Percentiles rank a stretch among this genome's conserved stretches.
phyloP scores from a whole-genome alignment of 2,329 filamentous ascomycete genomes.

The Paramyrothecium sp. region DNA sequence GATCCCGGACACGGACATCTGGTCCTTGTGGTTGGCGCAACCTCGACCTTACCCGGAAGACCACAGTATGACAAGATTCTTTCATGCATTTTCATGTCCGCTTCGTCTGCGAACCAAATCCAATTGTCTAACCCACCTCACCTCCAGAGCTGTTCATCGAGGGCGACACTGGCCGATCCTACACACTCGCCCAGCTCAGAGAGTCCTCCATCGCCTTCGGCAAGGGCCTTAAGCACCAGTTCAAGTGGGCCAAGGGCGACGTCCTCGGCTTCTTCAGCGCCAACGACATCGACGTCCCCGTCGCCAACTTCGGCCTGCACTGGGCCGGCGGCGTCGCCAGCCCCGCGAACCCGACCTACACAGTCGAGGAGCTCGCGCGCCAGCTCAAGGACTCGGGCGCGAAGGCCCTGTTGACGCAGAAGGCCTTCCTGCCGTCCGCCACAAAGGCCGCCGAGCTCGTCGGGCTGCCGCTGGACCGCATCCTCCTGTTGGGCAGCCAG shows the following conservation, averaged over 20 bases:
- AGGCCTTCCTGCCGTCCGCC: constrained; percentile 62
- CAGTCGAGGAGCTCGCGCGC: constrained; percentile 76
- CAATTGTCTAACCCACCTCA: too few relatives aligned
- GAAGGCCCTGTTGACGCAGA: constrained; percentile 73
- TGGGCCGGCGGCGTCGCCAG: constrained; percentile 82
- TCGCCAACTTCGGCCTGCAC: constrained; percentile 72
- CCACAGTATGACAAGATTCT: constrained; percentile 57
- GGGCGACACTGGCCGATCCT: constrained; percentile 62
- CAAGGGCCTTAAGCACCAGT: constrained; percentile 70
- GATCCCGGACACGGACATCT: constrained; percentile 75
- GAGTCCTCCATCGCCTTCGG: constrained; percentile 72
- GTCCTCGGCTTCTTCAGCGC: constrained; percentile 81
- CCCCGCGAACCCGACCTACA: constrained; percentile 89
- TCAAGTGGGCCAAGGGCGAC: constrained; percentile 80
- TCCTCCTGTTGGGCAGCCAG: constrained; percentile 74
- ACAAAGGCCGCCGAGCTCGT: constrained; percentile 65
- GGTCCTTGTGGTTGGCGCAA: constrained; percentile 74
- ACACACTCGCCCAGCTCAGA: constrained; percentile 70
- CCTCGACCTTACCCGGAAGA: constrained; percentile 68
- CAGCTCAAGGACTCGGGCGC: constrained; percentile 79
- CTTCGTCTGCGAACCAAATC: neutral
- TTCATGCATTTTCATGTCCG: neutral
- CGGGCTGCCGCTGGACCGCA: constrained; percentile 68
- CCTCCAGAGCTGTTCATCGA: constrained; percentile 73
- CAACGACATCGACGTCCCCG: constrained; percentile 81